phyloP scores from a whole-genome alignment of 495 filamentous ascomycete species.

The Cetradonia linearis region DNA sequence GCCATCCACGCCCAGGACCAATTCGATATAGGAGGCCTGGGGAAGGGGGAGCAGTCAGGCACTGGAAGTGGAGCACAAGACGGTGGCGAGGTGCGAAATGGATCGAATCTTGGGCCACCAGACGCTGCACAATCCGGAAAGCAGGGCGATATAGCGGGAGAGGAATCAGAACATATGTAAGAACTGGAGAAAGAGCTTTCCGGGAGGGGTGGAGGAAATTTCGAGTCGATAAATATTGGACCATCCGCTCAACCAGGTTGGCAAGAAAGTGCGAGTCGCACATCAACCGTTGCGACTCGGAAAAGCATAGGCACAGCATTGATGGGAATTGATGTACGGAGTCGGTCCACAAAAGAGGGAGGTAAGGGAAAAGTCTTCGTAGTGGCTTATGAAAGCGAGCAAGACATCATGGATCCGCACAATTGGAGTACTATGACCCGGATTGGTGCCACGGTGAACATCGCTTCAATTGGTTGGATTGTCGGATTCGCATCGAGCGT shows the following conservation, averaged over 20 bases:
- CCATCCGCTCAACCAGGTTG: constrained; percentile 12
- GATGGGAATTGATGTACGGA: constrained; percentile 35
- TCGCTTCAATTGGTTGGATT: constrained; percentile 42
- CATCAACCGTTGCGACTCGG: constrained; percentile 17
- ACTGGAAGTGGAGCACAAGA: neutral
- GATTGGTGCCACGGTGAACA: constrained; percentile 38
- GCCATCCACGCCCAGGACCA: neutral
- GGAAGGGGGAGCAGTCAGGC: constrained; percentile 16
- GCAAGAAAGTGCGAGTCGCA: constrained; percentile 15
- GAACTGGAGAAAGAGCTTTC: neutral
- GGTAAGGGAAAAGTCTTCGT: constrained; percentile 41
- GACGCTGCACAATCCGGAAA: neutral
- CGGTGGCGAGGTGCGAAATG: neutral
- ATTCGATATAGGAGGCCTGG: constrained; percentile 12
- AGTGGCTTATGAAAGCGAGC: constrained; percentile 45
- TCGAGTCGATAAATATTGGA: neutral
- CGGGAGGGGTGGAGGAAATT: constrained; percentile 20
- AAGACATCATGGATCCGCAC: constrained; percentile 46
- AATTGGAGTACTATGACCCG: constrained; percentile 40
- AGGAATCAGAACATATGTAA: neutral
- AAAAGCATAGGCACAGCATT: constrained; percentile 28
- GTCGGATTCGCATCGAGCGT: constrained; percentile 45
- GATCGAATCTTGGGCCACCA: neutral
- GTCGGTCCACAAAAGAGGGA: constrained; percentile 25
- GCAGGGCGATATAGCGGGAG: neutral